Base-by-base conservation (phyloP, 2,329 filamentous ascomycete genomes). In the Aureobasidium sp. region DNA sequence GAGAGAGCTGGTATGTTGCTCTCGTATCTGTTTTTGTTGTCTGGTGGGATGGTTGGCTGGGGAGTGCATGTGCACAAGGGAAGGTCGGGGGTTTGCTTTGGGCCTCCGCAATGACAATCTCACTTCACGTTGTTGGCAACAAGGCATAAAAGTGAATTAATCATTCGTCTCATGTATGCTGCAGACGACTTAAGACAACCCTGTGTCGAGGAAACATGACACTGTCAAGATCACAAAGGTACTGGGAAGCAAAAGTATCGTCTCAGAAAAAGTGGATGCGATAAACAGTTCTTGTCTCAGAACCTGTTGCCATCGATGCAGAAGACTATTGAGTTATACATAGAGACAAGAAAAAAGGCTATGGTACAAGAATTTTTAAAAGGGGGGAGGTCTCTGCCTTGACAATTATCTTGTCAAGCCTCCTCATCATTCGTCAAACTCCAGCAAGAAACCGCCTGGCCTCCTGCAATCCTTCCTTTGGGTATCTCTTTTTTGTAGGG, bases 321-420 rank as follows among this genome's bases (percentile, higher is more conserved):
- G 49, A 51, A 41, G 50, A 54, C 50, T 41, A 54, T 37, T 30
- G 36, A 54, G 5, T 27, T 16, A 42, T 27, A 32, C 36, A 57
- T 21, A 34, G 30, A 57, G 14, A 29, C 41, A 48, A 30, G 11
- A 25, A 36, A 36, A 57, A 57, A 16, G 39, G 53, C 53, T 57
- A 57, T 57, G 53, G 41, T 57, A 57, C 53, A 57, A 57, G 42
- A 37, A 57, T 34, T 57, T 44, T 36, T 36, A 57, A 45, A 55
- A 13, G 44, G 32, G 39, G 37, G 2, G 39, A 16, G 39, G 53
- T 41, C 53, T 45, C 53, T 41, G 30, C 45, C 53, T 48, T 45
- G 53, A 39, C 39, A 37, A 44, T 55, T 44, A 42, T 55, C 54
- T 58, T 47, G 6, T 45, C 54, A 39, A 25, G 25, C 55, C 30